phyloP scores from a whole-genome alignment of 768 basidiomycete species.

The Strobilomyces echinocephalus region DNA sequence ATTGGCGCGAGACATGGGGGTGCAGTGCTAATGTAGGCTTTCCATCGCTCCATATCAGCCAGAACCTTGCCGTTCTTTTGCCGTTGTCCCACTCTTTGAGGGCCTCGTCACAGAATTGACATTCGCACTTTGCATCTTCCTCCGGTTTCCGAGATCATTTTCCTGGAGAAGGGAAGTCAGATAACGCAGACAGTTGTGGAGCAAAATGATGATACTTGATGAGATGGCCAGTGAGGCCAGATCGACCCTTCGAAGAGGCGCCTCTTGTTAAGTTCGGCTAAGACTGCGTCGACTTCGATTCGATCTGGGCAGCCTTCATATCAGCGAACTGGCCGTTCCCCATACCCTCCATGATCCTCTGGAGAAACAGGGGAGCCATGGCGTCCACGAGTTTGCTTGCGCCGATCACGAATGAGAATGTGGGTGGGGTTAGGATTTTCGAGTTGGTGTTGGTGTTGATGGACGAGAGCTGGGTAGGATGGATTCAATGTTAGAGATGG shows the following conservation, averaged over 20 bases:
- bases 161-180: constrained; percentile 7
- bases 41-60: constrained; percentile 1
- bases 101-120: background rate
- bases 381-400: background rate
- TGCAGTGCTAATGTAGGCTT: background rate
- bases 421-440: background rate
- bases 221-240: background rate
- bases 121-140: constrained; percentile 6
- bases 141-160: constrained; percentile 9
- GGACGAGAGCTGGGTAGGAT: background rate
- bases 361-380: constrained; percentile 8
- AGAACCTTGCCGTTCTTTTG: constrained; percentile 2
- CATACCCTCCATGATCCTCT: constrained; percentile 9
- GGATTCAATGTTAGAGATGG: background rate
- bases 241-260: background rate
- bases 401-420: constrained; percentile 7
- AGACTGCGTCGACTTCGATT: constrained; percentile 11
- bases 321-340: constrained; percentile 8
- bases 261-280: constrained; percentile 4
- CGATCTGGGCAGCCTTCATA: background rate
- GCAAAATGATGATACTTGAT: constrained; percentile 5
- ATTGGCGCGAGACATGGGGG: background rate
- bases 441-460: background rate
- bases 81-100: constrained; percentile 8
- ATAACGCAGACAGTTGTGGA: background rate